These are phyloP conservation scores for Phytophthora cryptogea DNA, from an alignment of 352 stramenopile species.

Conservation along the genomic window DNA sequence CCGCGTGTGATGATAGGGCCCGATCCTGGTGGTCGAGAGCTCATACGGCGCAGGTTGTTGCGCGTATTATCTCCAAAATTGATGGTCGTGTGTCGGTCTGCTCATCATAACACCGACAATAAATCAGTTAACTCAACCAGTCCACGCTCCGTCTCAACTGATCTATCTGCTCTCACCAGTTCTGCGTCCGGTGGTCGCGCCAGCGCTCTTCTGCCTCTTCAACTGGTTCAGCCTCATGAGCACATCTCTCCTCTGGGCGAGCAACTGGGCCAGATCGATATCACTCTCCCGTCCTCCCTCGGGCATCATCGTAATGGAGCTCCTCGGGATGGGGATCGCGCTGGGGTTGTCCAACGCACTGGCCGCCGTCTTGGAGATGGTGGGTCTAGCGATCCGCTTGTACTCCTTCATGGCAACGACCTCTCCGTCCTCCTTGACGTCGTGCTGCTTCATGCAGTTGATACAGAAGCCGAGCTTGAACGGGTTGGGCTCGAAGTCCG, in stretches of 20 bases:
- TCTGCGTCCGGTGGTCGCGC: constrained; percentile 34
- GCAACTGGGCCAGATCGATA: constrained; percentile 74
- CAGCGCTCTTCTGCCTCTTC: constrained; percentile 43
- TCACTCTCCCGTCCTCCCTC: constrained; percentile 71
- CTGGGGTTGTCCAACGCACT: constrained; percentile 82
- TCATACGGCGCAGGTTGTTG: constrained; percentile 67
- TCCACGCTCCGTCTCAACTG: neutral
- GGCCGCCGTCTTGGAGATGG: constrained; percentile 73
- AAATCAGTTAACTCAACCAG: neutral
- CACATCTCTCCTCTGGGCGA: constrained; percentile 80
- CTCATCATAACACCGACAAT: constrained; percentile 3
- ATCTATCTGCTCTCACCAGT: constrained; percentile 43
- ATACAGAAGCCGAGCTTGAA: constrained; percentile 90
- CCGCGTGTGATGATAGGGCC: constrained; percentile 52
- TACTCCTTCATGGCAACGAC: constrained; percentile 77
- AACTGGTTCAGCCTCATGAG: constrained; percentile 64
- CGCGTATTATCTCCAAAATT: constrained; percentile 35
- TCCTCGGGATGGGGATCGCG: constrained; percentile 47
- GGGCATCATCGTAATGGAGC: constrained; percentile 36
- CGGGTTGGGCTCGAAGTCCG: constrained; percentile 79
- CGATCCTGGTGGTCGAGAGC: constrained; percentile 40
- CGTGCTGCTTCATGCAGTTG: constrained; percentile 91
- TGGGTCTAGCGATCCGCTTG: constrained; percentile 79
- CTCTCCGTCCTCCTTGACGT: constrained; percentile 72
- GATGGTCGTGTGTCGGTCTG: constrained; percentile 43